A percentile compares a stretch with the other conserved stretches of the same genome.
phyloP scores from a whole-genome alignment of 768 basidiomycete genomes.

The Mycena indigotica region DNA sequence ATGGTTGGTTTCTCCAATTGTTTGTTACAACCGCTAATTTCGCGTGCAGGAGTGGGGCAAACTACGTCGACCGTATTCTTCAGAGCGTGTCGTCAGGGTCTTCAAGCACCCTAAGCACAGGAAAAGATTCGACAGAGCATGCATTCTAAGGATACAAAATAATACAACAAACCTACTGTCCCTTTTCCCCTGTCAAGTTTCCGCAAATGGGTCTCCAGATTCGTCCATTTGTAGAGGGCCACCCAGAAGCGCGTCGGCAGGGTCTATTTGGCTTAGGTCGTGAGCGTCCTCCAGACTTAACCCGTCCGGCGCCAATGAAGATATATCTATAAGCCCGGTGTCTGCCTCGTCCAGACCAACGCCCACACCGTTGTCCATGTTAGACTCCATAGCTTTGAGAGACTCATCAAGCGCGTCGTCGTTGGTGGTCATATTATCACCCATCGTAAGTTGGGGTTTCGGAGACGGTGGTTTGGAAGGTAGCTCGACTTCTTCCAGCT shows the following conservation, averaged over 20 bases:
- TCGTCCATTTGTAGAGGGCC: slow-evolving; percentile 59
- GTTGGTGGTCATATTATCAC: slow-evolving; percentile 40
- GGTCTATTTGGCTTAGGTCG: slow-evolving; percentile 60
- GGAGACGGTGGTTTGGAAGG: slow-evolving; percentile 69
- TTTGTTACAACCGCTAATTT: neutral
- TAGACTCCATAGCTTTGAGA: slow-evolving; percentile 55
- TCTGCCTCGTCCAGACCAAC: slow-evolving; percentile 28
- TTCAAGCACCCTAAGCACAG: slow-evolving; percentile 80
- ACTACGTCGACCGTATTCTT: slow-evolving; percentile 86
- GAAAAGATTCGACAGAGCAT: slow-evolving; percentile 89
- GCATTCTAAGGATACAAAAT: slow-evolving; percentile 51
- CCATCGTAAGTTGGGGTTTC: slow-evolving; percentile 64
- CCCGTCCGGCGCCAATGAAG: slow-evolving; percentile 66
- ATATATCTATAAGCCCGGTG: slow-evolving; percentile 62
- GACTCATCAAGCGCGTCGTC: slow-evolving; percentile 53
- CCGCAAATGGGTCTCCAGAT: slow-evolving; percentile 60
- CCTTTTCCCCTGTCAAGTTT: neutral
- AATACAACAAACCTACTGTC: neutral
- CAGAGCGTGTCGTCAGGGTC: slow-evolving; percentile 85
- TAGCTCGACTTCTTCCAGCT: slow-evolving; percentile 51
- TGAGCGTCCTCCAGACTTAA: slow-evolving; percentile 54
- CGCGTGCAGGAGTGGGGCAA: slow-evolving; percentile 76
- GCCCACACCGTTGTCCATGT: slow-evolving; percentile 38
- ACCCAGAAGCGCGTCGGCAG: slow-evolving; percentile 56
- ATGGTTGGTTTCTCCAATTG: slow-evolving; percentile 70